Conservation (phyloP, 257 asterid species). For the Ilex aquifolium region DNA sequence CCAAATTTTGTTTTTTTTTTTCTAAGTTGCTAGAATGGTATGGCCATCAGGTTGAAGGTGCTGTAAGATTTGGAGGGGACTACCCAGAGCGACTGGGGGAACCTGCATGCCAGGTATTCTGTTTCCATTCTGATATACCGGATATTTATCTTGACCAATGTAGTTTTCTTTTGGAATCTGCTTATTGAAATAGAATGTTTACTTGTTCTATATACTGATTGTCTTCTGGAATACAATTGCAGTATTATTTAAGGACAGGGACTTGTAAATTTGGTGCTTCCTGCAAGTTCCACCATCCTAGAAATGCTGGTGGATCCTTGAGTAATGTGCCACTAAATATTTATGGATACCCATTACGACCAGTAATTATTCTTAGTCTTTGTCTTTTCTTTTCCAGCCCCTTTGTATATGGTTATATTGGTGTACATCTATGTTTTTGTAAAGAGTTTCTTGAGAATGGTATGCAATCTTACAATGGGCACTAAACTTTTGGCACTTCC, state of each 20-base stretch:
- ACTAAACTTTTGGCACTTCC: not conserved
- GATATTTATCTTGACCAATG: not conserved
- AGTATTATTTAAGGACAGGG: constrained; percentile 82
- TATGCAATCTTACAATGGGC: constrained; percentile 1
- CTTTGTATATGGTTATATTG: constrained; percentile 1
- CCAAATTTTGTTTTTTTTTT: not conserved
- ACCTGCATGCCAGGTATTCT: constrained; percentile 71
- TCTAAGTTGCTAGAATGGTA: constrained; percentile 6
- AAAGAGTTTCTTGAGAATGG: constrained; percentile 1
- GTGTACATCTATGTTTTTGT: not conserved
- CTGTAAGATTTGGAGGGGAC: constrained; percentile 45
- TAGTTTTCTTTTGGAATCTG: not conserved
- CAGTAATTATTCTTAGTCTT: constrained; percentile 36
- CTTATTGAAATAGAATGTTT: not conserved
- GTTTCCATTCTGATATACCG: not conserved
- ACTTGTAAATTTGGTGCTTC: constrained; percentile 78
- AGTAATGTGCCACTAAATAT: constrained; percentile 54
- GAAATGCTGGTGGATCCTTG: constrained; percentile 65
- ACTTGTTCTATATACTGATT: not conserved
- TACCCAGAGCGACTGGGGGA: constrained; percentile 85
- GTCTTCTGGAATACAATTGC: constrained; percentile 22
- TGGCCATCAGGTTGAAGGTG: constrained; percentile 19
- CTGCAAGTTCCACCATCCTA: constrained; percentile 92
- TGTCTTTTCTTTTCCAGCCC: not conserved
- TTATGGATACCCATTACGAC: constrained; percentile 80